Evolutionary conservation across 148 eudicot species (phyloP), one percentile per base, ranked within the genome.

Genomic region (Arctostaphylos glauca): DNA sequence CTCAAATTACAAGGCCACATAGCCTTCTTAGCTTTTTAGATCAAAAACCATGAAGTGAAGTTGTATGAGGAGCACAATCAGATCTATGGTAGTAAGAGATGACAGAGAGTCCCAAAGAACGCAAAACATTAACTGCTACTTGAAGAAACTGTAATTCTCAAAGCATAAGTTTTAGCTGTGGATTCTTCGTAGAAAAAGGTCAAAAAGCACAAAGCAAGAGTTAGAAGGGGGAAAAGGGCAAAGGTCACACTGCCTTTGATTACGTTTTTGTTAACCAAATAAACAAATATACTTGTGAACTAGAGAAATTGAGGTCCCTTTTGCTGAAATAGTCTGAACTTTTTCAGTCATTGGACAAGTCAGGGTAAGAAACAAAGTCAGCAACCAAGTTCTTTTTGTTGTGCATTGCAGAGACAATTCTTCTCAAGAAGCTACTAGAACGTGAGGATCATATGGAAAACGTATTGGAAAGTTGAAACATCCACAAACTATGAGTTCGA

Each of bases 401-500:
- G 53, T 38, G 23, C 74, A 49, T 14, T 50, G 19, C 6, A 47
- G 80, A 70, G 44, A 53, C 38, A 31, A 80, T 73, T 77, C 80
- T 68, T 6, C 25, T 38, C 2, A 49, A 23, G 53, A 52, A 64
- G 75, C 52, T 31, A 31, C 38, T 53, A 76, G 43, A 64, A 46
- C 59, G 25, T 41, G 74, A 66, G 83, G 83, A 66, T 31, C 18
- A 31, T 56, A 86, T 54, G 76, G 62, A n/a, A 12, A 86, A 79
- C 74, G 41, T 41, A 82, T 79, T 4, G 43, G 25, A 81, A 60
- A 52, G 70, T 64, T 9, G 15, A 64, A 64, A 64, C 84, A 84
- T 54, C 44, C 71, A 81, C 25, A 55, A 8, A 81, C 44, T 31
- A 31, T 74, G 68, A 82, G 76, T 62, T 44, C 15, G 77, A 80